Conservation (phyloP, 2,329 filamentous ascomycete species). For the Davidsoniella virescens region DNA sequence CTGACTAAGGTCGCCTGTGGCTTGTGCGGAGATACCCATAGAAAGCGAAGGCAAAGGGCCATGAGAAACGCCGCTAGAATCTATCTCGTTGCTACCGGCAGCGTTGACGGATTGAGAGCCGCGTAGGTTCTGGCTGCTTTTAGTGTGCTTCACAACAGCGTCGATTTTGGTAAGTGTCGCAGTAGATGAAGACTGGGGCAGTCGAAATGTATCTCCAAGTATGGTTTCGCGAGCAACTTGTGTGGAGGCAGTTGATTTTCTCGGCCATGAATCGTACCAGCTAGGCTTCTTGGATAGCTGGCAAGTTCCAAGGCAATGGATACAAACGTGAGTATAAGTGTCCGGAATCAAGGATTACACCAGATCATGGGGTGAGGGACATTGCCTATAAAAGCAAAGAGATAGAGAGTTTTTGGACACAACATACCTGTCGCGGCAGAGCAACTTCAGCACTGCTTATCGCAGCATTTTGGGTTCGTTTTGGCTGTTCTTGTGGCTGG, state of each 20-base stretch:
- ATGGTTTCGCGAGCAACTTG: conserved; percentile 46
- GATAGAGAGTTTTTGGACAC: background rate
- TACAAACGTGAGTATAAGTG: background rate
- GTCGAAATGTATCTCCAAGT: conserved; percentile 35
- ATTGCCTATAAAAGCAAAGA: background rate
- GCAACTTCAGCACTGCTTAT: background rate
- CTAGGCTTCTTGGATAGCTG: conserved; percentile 37
- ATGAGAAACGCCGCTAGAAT: background rate
- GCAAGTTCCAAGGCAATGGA: background rate
- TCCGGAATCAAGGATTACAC: background rate
- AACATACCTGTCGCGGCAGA: conserved; percentile 4
- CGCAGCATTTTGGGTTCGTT: background rate
- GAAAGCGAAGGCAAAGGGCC: no score
- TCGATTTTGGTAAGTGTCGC: conserved; percentile 38
- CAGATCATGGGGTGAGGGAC: background rate
- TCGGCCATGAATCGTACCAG: conserved; percentile 49
- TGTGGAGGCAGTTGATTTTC: conserved; percentile 42
- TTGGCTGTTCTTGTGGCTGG: no score
- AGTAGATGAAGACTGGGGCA: conserved; percentile 25
- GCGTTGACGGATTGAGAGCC: background rate
- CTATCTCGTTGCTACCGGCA: background rate
- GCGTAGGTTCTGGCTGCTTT: conserved; percentile 18
- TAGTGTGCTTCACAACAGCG: conserved; percentile 13
- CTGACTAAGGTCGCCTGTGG: background rate
- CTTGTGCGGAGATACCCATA: background rate